These are phyloP conservation scores for Citrus hindsii DNA, from an alignment of 345 rosid genomes.

Conservation along the genomic window DNA sequence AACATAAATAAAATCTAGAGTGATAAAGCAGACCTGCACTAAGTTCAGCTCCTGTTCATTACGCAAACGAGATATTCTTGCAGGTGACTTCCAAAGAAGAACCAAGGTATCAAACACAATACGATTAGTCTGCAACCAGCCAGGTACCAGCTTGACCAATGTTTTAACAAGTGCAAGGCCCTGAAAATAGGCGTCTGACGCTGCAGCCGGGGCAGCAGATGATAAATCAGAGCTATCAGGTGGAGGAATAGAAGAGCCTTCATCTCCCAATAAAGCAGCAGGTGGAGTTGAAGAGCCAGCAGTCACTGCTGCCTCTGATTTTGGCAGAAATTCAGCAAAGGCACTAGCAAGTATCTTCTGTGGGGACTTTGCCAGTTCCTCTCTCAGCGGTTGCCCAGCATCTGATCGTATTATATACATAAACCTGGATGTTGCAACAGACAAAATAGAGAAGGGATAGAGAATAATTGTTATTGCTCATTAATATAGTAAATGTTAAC, in stretches of 20 bases:
- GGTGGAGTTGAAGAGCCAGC: constrained; percentile 59
- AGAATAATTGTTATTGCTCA: not conserved
- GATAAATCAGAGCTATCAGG: constrained; percentile 54
- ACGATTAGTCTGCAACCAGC: constrained; percentile 88
- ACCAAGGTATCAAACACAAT: constrained; percentile 83
- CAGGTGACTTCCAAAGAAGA: constrained; percentile 90
- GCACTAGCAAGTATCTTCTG: constrained; percentile 85
- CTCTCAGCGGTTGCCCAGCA: constrained; percentile 94
- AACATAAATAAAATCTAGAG: not conserved
- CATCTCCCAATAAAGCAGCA: constrained; percentile 59
- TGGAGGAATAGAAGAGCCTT: constrained; percentile 48
- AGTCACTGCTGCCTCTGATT: constrained; percentile 49
- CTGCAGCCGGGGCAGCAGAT: constrained; percentile 35
- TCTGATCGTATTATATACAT: constrained; percentile 93
- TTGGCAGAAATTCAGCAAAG: constrained; percentile 77
- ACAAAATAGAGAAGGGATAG: not conserved
- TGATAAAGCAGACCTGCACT: constrained; percentile 62
- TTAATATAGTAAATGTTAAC: not conserved
- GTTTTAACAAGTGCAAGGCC: constrained; percentile 92
- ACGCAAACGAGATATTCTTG: constrained; percentile 81
- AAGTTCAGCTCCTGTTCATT: constrained; percentile 93
- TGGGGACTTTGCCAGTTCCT: constrained; percentile 91
- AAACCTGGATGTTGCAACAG: constrained; percentile 53
- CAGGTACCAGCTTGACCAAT: constrained; percentile 81
- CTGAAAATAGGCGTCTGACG: constrained; percentile 85